Base-by-base conservation (phyloP, 805 yeast genomes). In the Metschnikowia cerradonensis region DNA sequence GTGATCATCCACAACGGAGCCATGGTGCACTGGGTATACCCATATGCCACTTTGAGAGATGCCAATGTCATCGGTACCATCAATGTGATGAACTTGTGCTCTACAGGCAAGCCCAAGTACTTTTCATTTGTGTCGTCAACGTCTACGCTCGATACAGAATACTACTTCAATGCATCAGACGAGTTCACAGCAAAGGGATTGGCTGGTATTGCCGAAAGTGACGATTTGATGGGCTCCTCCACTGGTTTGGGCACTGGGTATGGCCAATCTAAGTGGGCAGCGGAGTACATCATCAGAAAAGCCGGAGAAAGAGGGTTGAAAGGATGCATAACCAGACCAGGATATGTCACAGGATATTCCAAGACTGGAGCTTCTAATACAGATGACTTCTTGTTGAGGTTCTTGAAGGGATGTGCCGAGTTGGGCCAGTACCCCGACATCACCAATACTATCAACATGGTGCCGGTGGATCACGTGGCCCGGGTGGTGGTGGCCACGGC, bases 231-330 rank as follows among this genome's bases (percentile, higher is more conserved):
- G 60, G 97, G 97, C 1, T 88, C 98, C 1, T 76, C 88, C 17
- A 65, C 70, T 4, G 97, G 97, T 1, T 77, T 94, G 52, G 87
- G 90, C 26, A 87, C 85, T 52, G 99, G 99, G 15, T 94, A 94
- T 65, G 99, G 99, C 42, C 99, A 95, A 73, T 81, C 94, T 58
- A 94, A 94, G 68, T 94, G 99, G 99, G 90, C 90, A 35, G 95
- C 97, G 26, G 99, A 94, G 71, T 82, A 88, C 60, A 76, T 94
- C 42, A 83, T 90, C 53, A 82, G 98, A 65, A 77, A 78, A 50
- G 99, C 99, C 6, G 98, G 97, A 41, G 79, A 79, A 50, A 73
- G 84, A 48, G 99, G 99, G 7, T 77, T 95, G 57, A 77, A 83
- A 55, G 99, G 98, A 35, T 81, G 91, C 48, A 84, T 94, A 60